Base-by-base conservation (phyloP, 805 yeast genomes). In the Isabelozyma gotoi region DNA sequence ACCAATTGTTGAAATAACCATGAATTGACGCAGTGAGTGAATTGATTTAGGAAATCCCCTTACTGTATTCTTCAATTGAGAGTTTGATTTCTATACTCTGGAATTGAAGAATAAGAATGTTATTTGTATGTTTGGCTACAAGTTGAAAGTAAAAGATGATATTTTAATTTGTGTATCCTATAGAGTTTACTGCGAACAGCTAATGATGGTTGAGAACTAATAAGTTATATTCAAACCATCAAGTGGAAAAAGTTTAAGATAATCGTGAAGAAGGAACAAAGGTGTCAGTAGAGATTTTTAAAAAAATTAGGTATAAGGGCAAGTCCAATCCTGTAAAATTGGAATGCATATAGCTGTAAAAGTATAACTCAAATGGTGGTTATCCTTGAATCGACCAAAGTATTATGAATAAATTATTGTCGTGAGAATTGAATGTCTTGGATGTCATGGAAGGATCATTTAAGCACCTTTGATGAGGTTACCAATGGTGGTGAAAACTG, bases 401-500 rank as follows among this genome's bases (percentile, higher is more conserved):
- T 24, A 24, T 24, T 24, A 24, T 24, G 29, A 24, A n/a, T 24
- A 24, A 24, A 2, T 24, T 24, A 10, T 24, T 24, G 29, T 24
- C n/a, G 29, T 10, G 29, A 24, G 29, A 24, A 24, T 24, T 24
- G 29, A 24, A 24, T n/a, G 12, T 24, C 12, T 24, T 24, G n/a
- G 29, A 24, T 24, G 29, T 7, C 8, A 10, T 10, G 12, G 3
- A 10, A 10, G 12, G 12, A 24, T 24, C 29, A 24, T 24, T 24
- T 24, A 24, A 24, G 29, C 29, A 24, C n/a, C 12, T n/a, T 24
- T 24, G 29, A 24, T 10, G 12, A 24, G 2, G 10, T 3, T 24
- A 5, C 10, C 6, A 24, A 65, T 50, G 14, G 57, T 46, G 15
- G 46, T 45, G 47, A 52, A 62, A 36, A 65, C 39, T 4, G 49